These are phyloP conservation scores for Xylaria telfairii DNA, from an alignment of 495 filamentous ascomycete genomes.

Conservation along the genomic window DNA sequence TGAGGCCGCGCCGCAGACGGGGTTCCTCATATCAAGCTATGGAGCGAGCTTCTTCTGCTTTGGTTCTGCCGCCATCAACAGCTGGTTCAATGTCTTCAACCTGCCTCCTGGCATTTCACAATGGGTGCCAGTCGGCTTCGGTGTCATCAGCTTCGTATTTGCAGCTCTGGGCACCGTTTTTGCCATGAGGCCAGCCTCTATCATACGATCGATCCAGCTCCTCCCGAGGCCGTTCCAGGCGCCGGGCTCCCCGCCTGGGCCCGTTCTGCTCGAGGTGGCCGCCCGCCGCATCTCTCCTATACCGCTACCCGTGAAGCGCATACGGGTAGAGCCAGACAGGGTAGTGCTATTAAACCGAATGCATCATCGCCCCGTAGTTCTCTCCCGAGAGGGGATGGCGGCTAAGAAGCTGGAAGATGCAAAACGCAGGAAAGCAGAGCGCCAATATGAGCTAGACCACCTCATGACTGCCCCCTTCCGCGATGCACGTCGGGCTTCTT, in stretches of 20 bases:
- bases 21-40: conserved; percentile 64
- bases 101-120: conserved; percentile 48
- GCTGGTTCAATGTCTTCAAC: conserved; percentile 51
- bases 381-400: conserved; percentile 34
- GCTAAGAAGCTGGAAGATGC: conserved; percentile 35
- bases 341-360: conserved; percentile 45
- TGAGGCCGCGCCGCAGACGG: conserved; percentile 64
- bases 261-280: conserved; percentile 46
- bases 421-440: conserved; percentile 39
- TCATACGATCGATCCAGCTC: conserved; percentile 51
- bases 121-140: conserved; percentile 54
- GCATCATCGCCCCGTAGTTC: conserved; percentile 37
- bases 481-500: conserved; percentile 41
- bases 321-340: conserved; percentile 40
- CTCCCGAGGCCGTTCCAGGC: conserved; percentile 33
- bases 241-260: background rate
- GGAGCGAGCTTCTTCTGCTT: conserved; percentile 62
- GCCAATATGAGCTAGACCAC: conserved; percentile 52
- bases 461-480: conserved; percentile 59
- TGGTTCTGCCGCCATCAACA: conserved; percentile 61
- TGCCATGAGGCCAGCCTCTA: conserved; percentile 46
- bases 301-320: conserved; percentile 44
- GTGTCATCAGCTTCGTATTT: conserved; percentile 52
- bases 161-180: conserved; percentile 54
- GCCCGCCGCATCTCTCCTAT: conserved; percentile 38